A percentile compares a stretch with the other conserved stretches of the same genome.
Conservation (phyloP, 306 rosid species). For the Prinsepia uniflora region DNA sequence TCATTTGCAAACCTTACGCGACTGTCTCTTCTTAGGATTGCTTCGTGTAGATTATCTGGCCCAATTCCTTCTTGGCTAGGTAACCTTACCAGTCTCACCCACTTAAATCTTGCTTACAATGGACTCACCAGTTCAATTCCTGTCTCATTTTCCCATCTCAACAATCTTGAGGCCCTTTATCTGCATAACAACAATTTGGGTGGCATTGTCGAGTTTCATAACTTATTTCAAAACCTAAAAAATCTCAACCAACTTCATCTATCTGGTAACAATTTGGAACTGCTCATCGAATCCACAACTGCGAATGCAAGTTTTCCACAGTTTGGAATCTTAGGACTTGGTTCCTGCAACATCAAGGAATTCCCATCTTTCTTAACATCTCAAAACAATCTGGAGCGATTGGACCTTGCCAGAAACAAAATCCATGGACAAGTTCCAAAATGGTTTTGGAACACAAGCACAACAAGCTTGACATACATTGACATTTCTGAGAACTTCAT, state of each 20-base stretch:
- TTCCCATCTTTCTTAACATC: neutral
- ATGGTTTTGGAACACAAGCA: constrained; percentile 1
- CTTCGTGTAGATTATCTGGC: neutral
- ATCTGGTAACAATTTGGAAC: neutral
- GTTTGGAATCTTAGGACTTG: accelerated
- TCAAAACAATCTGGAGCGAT: neutral
- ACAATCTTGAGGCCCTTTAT: neutral
- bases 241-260: neutral
- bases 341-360: neutral
- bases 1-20: neutral
- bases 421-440: neutral
- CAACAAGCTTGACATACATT: neutral
- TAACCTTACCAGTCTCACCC: neutral
- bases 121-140: neutral
- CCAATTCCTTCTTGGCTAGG: neutral
- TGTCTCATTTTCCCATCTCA: neutral
- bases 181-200: neutral
- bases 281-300: neutral
- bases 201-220: neutral
- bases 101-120: accelerated
- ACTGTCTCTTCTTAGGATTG: neutral
- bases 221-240: no score
- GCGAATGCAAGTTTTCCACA: neutral
- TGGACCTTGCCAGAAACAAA: neutral
- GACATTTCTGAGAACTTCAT: neutral